Base-by-base conservation (phyloP, 495 filamentous ascomycete genomes). In the Pseudomonodictys pantanalensis region DNA sequence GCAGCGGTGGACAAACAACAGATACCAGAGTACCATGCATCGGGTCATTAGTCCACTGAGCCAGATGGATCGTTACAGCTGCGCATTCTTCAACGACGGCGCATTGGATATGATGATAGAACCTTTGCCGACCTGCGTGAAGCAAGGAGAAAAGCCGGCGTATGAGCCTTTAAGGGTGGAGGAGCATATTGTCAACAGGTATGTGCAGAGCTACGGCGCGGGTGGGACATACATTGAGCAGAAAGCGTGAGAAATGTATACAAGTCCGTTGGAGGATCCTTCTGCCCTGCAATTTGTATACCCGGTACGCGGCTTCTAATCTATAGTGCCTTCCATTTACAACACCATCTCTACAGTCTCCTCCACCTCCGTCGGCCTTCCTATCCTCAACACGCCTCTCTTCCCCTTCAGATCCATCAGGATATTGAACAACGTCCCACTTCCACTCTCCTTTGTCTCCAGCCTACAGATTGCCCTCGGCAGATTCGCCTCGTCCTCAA, bases 401-500 rank as follows among this genome's bases (percentile, higher is more conserved):
- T 61, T 75, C 2, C 28, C 54, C 46, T 69, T 69, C 57, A 81
- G 58, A 56, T 79, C 75, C 77, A 79, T 79, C 7, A 79, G 52
- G 56, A 79, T 77, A 43, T 68, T 77, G 54, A 81, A 81, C 38
- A 81, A 49, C 3, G 75, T 81, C 56, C 69, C 71, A 17, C 49
- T 60, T 15, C 53, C 60, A 50, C 43, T 56, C 11, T 33, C 49
- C 4, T 22, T 29, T 28, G 33, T 58, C 56, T 66, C 52, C 5
- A 30, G 39, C 24, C 71, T 43, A 50, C 68, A 70, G 48, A 73
- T 73, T 9, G 63, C 42, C 17, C 52, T 58, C 25, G 71, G 71
- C 28, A 42, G 62, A 44, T 69, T 68, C 28, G 55, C 24, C 59
- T 73, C 69, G 41, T 73, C 71, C 45, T 70, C 64, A 52, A 73